Conservation (phyloP, 2,329 filamentous ascomycete genomes). For the Corinectria fuckeliana region DNA sequence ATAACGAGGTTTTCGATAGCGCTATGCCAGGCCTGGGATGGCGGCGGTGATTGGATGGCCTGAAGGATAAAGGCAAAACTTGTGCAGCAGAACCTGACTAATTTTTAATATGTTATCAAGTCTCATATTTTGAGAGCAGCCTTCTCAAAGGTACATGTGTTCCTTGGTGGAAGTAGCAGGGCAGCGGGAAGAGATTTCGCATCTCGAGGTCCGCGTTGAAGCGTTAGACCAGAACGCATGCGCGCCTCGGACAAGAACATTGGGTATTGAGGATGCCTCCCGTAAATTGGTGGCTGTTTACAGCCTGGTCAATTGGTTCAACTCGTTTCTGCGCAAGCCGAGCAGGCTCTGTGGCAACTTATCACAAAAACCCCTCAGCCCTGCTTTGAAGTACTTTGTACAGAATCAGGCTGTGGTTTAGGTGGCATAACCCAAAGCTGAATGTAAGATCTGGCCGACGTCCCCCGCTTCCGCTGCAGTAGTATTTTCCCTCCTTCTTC, state of each 20-base stretch:
- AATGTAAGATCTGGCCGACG: neutral
- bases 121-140: too few relatives aligned
- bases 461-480: neutral
- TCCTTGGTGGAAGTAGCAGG: too few relatives aligned
- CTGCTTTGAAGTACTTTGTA: neutral
- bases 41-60: constrained; percentile 40
- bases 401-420: neutral
- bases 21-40: constrained; percentile 41
- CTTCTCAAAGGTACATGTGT: too few relatives aligned
- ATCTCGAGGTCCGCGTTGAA: too few relatives aligned
- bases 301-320: too few relatives aligned
- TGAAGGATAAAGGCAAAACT: constrained; percentile 48
- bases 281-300: too few relatives aligned
- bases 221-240: too few relatives aligned
- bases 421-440: neutral
- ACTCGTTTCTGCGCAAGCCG: neutral
- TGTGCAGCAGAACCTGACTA: constrained; percentile 47
- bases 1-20: constrained; percentile 36
- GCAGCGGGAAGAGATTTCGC: too few relatives aligned
- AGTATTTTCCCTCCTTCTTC: neutral
- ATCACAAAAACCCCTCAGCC: neutral
- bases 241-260: too few relatives aligned
- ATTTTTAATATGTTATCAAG: too few relatives aligned
- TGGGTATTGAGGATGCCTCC: too few relatives aligned
- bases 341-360: neutral